These are phyloP conservation scores for Amesomyces nigricolor DNA, from an alignment of 2,329 filamentous ascomycete species.

Conservation along the genomic window DNA sequence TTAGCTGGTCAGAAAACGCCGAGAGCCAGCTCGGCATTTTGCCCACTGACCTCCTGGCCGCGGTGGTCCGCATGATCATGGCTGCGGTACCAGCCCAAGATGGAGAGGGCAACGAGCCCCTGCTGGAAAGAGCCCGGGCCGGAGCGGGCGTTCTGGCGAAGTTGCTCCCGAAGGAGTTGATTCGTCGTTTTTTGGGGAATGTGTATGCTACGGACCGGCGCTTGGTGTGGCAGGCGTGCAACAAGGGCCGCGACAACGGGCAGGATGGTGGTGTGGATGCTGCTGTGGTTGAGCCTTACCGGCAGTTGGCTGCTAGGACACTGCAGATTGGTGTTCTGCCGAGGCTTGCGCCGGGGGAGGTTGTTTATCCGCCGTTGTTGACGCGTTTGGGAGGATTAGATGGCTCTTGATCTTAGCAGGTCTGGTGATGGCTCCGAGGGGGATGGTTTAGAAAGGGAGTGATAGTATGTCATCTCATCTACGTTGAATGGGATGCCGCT, in stretches of 20 bases:
- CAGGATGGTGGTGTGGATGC: neutral
- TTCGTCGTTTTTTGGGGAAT: slow-evolving; percentile 14
- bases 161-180: neutral
- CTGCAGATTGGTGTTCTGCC: too few species aligned
- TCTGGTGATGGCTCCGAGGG: too few species aligned
- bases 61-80: slow-evolving; percentile 19
- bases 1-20: slow-evolving; percentile 7
- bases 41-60: slow-evolving; percentile 15
- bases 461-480: too few species aligned
- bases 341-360: too few species aligned
- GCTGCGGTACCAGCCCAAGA: neutral
- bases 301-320: neutral
- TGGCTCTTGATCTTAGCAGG: too few species aligned
- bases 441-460: too few species aligned
- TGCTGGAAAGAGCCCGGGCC: neutral
- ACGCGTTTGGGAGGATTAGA: too few species aligned
- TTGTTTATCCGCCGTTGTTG: too few species aligned
- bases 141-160: neutral
- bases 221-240: neutral
- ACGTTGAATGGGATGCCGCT: too few species aligned
- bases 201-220: slow-evolving; percentile 5
- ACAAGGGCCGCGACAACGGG: neutral
- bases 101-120: neutral
- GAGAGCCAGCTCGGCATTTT: slow-evolving; percentile 18
- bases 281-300: neutral